Base-by-base conservation (phyloP, 345 rosid species). In the Heritiera fomes region DNA sequence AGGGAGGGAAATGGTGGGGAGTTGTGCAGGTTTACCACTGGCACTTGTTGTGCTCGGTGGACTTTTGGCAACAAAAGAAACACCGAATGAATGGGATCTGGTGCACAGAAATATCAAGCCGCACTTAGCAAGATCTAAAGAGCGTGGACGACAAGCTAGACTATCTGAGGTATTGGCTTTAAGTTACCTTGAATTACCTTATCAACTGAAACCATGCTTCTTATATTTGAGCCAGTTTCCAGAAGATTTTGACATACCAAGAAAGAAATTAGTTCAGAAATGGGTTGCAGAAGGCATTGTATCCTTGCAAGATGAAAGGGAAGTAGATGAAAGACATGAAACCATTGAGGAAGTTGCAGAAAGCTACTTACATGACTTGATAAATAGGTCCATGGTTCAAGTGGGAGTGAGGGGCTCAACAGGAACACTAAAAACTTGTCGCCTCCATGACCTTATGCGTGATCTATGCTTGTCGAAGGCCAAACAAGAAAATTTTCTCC, bases 41-140 rank as follows among this genome's bases (percentile, higher is more conserved):
- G 89, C 89, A 11, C 47, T 84, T 30, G 71, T 82, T 12, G 86
- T 79, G 76, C 86, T 87, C 18, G 86, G 87, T 20, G 89, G 87
- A 61, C 73, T 84, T 14, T 2, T 86, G 49, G 89, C 83, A 32
- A 80, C 66, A 38, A 83, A 83, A 45, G 76, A 76, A 53, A 75
- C 73, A 1, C 0, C 41, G 45, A 49, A 62, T 0, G 80, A 84
- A 3, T 84, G 86, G 86, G 63, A 84, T 0, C 47, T 4, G 4
- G 77, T 80, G 58, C 65, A 78, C 17, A 34, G 61, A 71, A 81
- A 84, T 52, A 79, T 79, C 60, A 72, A 43, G 55, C 55, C 68
- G 10, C 67, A 70, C 75, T 63, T 78, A 20, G 80, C 67, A 41
- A 70, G 62, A 46, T 41, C 75, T 5, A 58, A 45, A 70, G 75